Evolutionary conservation across 1,139 yeast species (phyloP).

Genomic region (Tardiomyces blankii): DNA sequence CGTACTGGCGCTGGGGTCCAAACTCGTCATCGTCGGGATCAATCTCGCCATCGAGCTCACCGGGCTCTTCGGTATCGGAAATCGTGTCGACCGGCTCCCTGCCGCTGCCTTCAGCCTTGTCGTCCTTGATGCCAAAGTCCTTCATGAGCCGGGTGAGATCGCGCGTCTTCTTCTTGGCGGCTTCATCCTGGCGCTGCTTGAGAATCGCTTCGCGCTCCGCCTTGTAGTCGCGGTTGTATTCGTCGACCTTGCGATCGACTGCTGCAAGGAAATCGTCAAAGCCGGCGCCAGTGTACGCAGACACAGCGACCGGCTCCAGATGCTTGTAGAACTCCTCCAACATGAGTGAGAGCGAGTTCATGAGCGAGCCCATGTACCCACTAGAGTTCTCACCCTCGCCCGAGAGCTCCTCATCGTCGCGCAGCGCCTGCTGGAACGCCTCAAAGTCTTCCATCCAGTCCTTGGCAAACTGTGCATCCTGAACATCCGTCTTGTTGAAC

Average conservation of each 20-base stretch:
- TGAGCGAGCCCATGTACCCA: conserved; percentile 90
- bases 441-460: conserved; percentile 99
- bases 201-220: conserved; percentile 78
- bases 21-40: conserved; percentile 29
- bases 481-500: conserved; percentile 88
- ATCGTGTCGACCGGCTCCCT: conserved; percentile 47
- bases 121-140: conserved; percentile 60
- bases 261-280: conserved; percentile 80
- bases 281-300: conserved; percentile 88
- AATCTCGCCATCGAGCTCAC: conserved; percentile 4
- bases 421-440: conserved; percentile 70
- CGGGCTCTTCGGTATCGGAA: conserved; percentile 47
- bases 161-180: conserved; percentile 58
- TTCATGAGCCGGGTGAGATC: conserved; percentile 65
- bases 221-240: conserved; percentile 72
- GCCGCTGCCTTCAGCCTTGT: conserved; percentile 10
- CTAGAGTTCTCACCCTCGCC: conserved; percentile 62
- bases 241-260: conserved; percentile 79
- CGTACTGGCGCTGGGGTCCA: not conserved
- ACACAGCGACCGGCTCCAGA: conserved; percentile 82
- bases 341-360: conserved; percentile 92
- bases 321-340: conserved; percentile 93
- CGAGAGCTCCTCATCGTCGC: conserved; percentile 44
- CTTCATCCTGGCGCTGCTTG: conserved; percentile 67
- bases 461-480: conserved; percentile 74